These are phyloP conservation scores for Ramaria sp. DNA, from an alignment of 768 basidiomycete species.

Conservation along the genomic window DNA sequence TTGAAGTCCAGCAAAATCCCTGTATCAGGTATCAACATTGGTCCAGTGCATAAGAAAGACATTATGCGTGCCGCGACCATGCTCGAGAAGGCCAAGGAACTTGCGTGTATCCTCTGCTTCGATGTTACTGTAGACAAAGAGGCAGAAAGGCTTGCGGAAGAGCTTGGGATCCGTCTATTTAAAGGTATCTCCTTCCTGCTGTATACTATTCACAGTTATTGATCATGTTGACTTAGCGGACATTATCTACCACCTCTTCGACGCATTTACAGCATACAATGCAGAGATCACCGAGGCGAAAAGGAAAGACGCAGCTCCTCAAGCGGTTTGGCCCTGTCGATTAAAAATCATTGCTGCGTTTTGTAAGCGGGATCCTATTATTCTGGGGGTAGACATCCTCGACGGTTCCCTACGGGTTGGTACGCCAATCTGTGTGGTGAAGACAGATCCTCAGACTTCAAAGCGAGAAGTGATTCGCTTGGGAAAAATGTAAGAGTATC, in stretches of 20 bases:
- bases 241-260: slow-evolving; percentile 97
- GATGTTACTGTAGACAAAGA: slow-evolving; percentile 93
- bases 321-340: slow-evolving; percentile 94
- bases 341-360: slow-evolving; percentile 91
- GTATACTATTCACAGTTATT: slow-evolving; percentile 7
- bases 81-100: slow-evolving; percentile 92
- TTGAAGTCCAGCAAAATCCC: slow-evolving; percentile 92
- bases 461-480: slow-evolving; percentile 88
- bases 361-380: slow-evolving; percentile 95
- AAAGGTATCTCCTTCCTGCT: slow-evolving; percentile 46
- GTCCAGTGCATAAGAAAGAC: slow-evolving; percentile 92
- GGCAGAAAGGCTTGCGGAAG: slow-evolving; percentile 82
- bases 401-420: slow-evolving; percentile 87
- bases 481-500: slow-evolving; percentile 74
- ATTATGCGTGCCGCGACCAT: slow-evolving; percentile 87
- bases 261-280: slow-evolving; percentile 92
- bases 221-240: slow-evolving; percentile 48
- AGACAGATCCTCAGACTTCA: slow-evolving; percentile 74
- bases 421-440: slow-evolving; percentile 92
- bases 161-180: slow-evolving; percentile 90
- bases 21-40: slow-evolving; percentile 94
- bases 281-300: slow-evolving; percentile 88
- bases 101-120: slow-evolving; percentile 92
- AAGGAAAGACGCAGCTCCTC: slow-evolving; percentile 81
- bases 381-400: slow-evolving; percentile 91